A percentile compares a stretch with the other conserved stretches of the same genome.
Conservation (phyloP, 495 filamentous ascomycete genomes). For the Cenococcum geophilum region DNA sequence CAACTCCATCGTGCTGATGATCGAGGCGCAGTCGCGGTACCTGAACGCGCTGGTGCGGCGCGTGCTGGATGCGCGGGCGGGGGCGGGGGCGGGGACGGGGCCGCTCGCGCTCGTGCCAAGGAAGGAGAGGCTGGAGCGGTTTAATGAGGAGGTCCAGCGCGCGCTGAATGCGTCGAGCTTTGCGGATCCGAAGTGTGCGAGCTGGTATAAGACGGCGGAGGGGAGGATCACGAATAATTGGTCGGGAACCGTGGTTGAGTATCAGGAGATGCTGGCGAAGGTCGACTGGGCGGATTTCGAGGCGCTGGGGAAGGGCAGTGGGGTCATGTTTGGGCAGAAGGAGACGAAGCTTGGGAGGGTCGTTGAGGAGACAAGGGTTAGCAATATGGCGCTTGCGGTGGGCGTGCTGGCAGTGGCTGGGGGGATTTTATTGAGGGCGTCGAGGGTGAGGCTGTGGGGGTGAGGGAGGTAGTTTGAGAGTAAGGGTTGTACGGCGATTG, state of each 20-base stretch:
- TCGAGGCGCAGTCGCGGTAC: constrained; percentile 52
- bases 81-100: constrained; percentile 37
- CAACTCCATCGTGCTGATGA: constrained; percentile 55
- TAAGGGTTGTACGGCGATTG: neutral
- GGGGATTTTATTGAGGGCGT: constrained; percentile 16
- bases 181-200: constrained; percentile 50
- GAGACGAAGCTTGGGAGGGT: constrained; percentile 42
- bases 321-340: constrained; percentile 34
- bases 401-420: constrained; percentile 35
- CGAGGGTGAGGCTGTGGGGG: constrained; percentile 1
- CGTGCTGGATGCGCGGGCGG: constrained; percentile 41
- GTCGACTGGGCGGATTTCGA: constrained; percentile 49
- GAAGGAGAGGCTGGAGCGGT: constrained; percentile 36
- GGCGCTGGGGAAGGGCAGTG: constrained; percentile 39
- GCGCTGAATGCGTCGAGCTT: constrained; percentile 43
- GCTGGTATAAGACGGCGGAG: constrained; percentile 52
- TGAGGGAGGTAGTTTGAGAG: no score
- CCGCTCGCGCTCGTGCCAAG: constrained; percentile 42
- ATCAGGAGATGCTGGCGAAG: constrained; percentile 43
- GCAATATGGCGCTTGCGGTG: constrained; percentile 35
- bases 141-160: constrained; percentile 46
- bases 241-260: constrained; percentile 47
- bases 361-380: constrained; percentile 42
- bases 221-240: constrained; percentile 55
- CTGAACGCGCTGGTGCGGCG: constrained; percentile 44